Evolutionary conservation across 768 basidiomycete genomes (phyloP).

Genomic region (Lactarius tabidus): DNA sequence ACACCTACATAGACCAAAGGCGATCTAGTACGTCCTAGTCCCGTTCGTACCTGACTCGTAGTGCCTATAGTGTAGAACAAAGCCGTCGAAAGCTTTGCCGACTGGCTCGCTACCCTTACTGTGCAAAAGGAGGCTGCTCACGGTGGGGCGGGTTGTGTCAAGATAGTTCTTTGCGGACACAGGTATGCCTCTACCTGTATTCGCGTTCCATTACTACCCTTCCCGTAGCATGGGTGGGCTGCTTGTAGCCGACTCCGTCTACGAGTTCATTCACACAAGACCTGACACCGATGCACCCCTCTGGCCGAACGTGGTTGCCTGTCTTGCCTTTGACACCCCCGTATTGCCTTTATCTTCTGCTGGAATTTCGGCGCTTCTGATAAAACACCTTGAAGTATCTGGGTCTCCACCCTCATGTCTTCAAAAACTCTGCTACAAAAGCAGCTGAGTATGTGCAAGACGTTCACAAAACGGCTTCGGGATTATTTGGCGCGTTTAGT

Average conservation of each 20-base stretch:
- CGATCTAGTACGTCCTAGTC: slow-evolving; percentile 58
- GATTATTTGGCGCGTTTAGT: slow-evolving; percentile 54
- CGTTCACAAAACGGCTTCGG: slow-evolving; percentile 60
- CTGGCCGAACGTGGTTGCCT: slow-evolving; percentile 87
- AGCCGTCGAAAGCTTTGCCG: slow-evolving; percentile 81
- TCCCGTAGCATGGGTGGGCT: slow-evolving; percentile 83
- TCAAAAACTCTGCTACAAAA: slow-evolving; percentile 79
- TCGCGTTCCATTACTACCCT: background rate
- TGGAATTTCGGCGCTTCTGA: slow-evolving; percentile 1
- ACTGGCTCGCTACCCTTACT: slow-evolving; percentile 88
- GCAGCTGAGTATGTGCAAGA: slow-evolving; percentile 64
- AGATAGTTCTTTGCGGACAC: slow-evolving; percentile 86
- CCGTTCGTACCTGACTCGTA: background rate
- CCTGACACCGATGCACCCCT: slow-evolving; percentile 62
- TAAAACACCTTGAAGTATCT: slow-evolving; percentile 54
- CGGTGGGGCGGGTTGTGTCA: slow-evolving; percentile 68
- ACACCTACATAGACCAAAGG: slow-evolving; percentile 68
- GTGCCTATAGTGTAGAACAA: slow-evolving; percentile 13
- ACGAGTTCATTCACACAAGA: slow-evolving; percentile 64
- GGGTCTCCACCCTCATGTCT: slow-evolving; percentile 79
- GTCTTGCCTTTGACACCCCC: slow-evolving; percentile 87
- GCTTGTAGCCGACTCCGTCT: slow-evolving; percentile 77
- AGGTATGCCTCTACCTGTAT: slow-evolving; percentile 44
- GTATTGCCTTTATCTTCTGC: slow-evolving; percentile 42
- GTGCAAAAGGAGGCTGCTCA: slow-evolving; percentile 79